phyloP scores from a whole-genome alignment of 2,329 filamentous ascomycete species.

The Talaromyces sp. region DNA sequence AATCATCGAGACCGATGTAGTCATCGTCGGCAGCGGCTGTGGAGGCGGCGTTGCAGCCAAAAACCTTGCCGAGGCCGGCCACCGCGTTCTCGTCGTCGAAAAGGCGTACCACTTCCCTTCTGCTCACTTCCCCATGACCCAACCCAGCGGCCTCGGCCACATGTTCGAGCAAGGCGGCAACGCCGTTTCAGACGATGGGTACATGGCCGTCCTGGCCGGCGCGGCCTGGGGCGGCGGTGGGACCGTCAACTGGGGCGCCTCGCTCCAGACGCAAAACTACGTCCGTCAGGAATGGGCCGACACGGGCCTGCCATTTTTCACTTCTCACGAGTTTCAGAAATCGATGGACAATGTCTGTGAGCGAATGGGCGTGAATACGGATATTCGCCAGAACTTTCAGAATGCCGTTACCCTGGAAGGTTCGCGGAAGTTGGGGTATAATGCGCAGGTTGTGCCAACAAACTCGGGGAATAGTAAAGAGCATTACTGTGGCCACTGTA shows the following conservation, averaged over 20 bases:
- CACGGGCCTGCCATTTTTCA: slow-evolving; percentile 67
- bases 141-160: slow-evolving; percentile 55
- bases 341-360: slow-evolving; percentile 74
- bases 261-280: slow-evolving; percentile 64
- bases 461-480: slow-evolving; percentile 65
- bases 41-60: slow-evolving; percentile 80
- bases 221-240: slow-evolving; percentile 80
- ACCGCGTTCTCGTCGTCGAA: slow-evolving; percentile 74
- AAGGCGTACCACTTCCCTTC: slow-evolving; percentile 75
- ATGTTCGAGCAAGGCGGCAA: slow-evolving; percentile 67
- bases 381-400: slow-evolving; percentile 67
- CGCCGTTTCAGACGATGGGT: slow-evolving; percentile 52
- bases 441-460: slow-evolving; percentile 65
- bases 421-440: slow-evolving; percentile 67
- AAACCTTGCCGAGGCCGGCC: slow-evolving; percentile 70
- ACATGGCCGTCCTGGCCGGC: slow-evolving; percentile 61
- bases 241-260: slow-evolving; percentile 77
- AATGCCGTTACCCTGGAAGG: slow-evolving; percentile 74
- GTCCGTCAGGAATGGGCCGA: slow-evolving; percentile 79
- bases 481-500: slow-evolving; percentile 70
- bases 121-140: slow-evolving; percentile 68
- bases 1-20: slow-evolving; percentile 70
- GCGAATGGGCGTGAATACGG: slow-evolving; percentile 68
- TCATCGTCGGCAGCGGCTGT: slow-evolving; percentile 82
- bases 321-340: slow-evolving; percentile 67